Evolutionary conservation across 352 stramenopile species (phyloP).

Genomic region (Phytophthora litchii): DNA sequence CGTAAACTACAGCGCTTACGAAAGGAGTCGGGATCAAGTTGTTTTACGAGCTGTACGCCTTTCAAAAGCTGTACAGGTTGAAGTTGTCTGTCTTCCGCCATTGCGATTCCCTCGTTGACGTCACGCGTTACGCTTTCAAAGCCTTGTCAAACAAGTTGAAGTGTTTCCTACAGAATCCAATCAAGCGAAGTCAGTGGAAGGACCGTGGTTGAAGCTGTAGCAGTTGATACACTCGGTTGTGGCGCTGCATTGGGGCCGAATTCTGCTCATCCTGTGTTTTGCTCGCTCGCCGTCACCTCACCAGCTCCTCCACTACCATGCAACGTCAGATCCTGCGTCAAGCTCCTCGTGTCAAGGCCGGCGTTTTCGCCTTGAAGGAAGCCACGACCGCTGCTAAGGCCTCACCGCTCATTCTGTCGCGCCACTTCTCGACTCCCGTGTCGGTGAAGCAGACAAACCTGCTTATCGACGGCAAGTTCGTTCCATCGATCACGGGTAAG

Average conservation of each 20-base stretch:
- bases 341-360: constrained; percentile 27
- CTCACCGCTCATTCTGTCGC: constrained; percentile 26
- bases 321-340: constrained; percentile 60
- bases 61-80: neutral
- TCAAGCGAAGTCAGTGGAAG: constrained; percentile 4
- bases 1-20: constrained; percentile 26
- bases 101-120: constrained; percentile 26
- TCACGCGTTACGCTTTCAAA: constrained; percentile 22
- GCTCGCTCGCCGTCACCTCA: constrained; percentile 14
- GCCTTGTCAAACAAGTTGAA: constrained; percentile 13
- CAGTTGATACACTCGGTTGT: constrained; percentile 7
- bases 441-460: constrained; percentile 75
- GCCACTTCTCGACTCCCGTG: constrained; percentile 46
- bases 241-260: neutral
- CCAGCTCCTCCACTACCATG: constrained; percentile 28
- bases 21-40: neutral
- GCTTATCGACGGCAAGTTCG: constrained; percentile 89
- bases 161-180: too few relatives aligned
- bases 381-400: constrained; percentile 26
- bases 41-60: too few relatives aligned
- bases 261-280: constrained; percentile 32
- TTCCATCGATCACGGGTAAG: constrained; percentile 61
- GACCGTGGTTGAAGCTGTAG: constrained; percentile 28
- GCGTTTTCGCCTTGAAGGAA: constrained; percentile 17
- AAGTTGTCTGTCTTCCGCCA: constrained; percentile 17